Percentiles rank a stretch among this genome's conserved stretches.
Evolutionary conservation across 2,329 filamentous ascomycete species (phyloP).

Genomic region (Fusarium papillatum): DNA sequence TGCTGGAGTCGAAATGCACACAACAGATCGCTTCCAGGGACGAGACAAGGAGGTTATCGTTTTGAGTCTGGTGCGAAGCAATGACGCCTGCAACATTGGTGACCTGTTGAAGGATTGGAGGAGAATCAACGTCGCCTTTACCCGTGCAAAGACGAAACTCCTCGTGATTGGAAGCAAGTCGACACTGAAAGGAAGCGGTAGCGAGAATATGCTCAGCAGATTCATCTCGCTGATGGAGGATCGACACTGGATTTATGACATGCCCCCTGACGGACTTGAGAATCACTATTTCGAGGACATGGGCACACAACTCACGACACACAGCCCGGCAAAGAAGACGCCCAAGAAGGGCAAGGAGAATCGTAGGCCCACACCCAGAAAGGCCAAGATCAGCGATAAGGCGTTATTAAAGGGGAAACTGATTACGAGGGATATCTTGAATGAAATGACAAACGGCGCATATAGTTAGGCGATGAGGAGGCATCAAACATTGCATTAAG

Average conservation of each 20-base stretch:
- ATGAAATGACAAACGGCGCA: constrained; percentile 71
- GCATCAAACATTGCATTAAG: constrained; percentile 3
- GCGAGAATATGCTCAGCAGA: constrained; percentile 80
- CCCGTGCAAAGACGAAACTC: constrained; percentile 91
- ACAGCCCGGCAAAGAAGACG: constrained; percentile 44
- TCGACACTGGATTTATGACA: constrained; percentile 83
- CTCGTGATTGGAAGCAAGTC: constrained; percentile 86
- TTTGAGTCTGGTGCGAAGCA: constrained; percentile 88
- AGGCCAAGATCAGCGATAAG: constrained; percentile 70
- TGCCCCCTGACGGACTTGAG: constrained; percentile 74
- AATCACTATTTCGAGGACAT: constrained; percentile 77
- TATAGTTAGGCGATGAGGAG: constrained; percentile 43
- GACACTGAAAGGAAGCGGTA: constrained; percentile 81
- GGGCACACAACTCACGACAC: constrained; percentile 61
- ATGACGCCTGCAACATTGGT: constrained; percentile 86
- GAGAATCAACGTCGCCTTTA: constrained; percentile 95
- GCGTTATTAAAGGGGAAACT: constrained; percentile 75
- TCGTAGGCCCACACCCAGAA: constrained; percentile 63
- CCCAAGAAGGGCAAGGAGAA: constrained; percentile 61
- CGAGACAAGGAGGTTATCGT: constrained; percentile 95
- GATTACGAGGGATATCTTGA: constrained; percentile 82
- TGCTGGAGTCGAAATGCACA: constrained; percentile 89
- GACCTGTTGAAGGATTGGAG: constrained; percentile 93
- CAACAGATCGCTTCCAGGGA: constrained; percentile 96
- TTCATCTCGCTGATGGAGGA: constrained; percentile 85